Evolutionary conservation across 139 green algal species (phyloP), one percentile per base, ranked within the genome.

Genomic region (Asterochloris sp.): DNA sequence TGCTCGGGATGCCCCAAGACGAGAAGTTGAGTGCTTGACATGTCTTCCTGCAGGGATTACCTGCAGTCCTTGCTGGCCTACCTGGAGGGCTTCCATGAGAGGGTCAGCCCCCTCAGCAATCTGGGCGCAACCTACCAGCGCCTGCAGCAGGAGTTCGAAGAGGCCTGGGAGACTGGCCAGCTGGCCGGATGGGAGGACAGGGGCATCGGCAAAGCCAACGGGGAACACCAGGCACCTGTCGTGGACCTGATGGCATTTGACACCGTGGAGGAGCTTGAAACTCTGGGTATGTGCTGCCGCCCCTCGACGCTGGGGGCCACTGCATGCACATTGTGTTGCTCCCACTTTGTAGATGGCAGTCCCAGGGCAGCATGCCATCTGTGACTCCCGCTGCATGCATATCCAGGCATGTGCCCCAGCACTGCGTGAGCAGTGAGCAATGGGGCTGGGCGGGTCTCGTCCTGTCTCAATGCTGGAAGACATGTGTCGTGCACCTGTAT

Each of bases 161-260:
- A 86, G 13, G 71, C 77, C 19, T 99, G 91, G 89, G 87, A 92
- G 74, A 77, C 80, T 62, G 96, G 95, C 24, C 68, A 85, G 74
- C 84, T 98, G 54, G 21, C 60, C 6, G 91, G 86, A 13, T 98
- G 94, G 94, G 92, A 94, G 76, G 92, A 96, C 73, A 78, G 80
- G n/a, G 90, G 89, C 0, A 54, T 77, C 69, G 86, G 90, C 28
- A 76, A 60, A 12, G 24, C 76, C 13, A 76, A 62, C 0, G 74
- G 68, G 8, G 74, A 78, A 1, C 38, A 54, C 38, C 83, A 79
- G 38, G 83, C 71, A 16, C 69, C 63, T 24, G 73, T 24, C 0
- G 61, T 96, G 11, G 95, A 98, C 86, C 76, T 98, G 80, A 89
- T 96, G 19, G 90, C 92, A 10, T 98, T 96, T 87, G 90, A 94